A percentile compares a stretch with the other conserved stretches of the same genome.
Conservation (phyloP, 495 filamentous ascomycete species). For the Cercophora sp. region DNA sequence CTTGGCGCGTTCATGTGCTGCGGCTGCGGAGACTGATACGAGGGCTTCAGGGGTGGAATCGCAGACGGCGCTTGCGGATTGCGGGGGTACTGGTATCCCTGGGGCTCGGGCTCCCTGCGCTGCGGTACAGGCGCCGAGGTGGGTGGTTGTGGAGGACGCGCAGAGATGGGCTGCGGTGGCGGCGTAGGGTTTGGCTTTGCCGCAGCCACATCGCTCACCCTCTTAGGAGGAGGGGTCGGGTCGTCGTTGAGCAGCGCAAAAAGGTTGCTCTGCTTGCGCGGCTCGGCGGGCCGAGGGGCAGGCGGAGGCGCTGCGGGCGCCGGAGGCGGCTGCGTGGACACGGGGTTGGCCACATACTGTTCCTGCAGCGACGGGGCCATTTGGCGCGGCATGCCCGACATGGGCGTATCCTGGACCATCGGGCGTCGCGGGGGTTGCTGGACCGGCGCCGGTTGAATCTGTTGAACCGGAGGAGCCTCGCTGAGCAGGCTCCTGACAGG, state of each 20-base stretch:
- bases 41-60: constrained; percentile 48
- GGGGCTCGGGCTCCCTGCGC: constrained; percentile 37
- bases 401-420: constrained; percentile 20
- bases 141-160: constrained; percentile 32
- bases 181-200: constrained; percentile 41
- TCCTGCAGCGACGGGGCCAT: constrained; percentile 34
- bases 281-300: constrained; percentile 28
- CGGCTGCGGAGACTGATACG: constrained; percentile 40
- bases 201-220: constrained; percentile 37
- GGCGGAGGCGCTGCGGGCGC: constrained; percentile 22
- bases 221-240: constrained; percentile 41
- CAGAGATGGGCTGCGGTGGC: constrained; percentile 37
- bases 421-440: constrained; percentile 21
- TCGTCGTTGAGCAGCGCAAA: constrained; percentile 50
- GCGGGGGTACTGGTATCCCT: constrained; percentile 36
- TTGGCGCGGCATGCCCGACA: constrained; percentile 30
- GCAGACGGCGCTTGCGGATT: constrained; percentile 31
- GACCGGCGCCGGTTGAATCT: too few relatives aligned
- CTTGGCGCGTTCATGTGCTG: constrained; percentile 35
- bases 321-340: constrained; percentile 30
- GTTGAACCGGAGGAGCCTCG: constrained; percentile 27
- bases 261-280: constrained; percentile 43
- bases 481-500: constrained; percentile 28
- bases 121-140: constrained; percentile 28
- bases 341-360: constrained; percentile 28